Percentiles rank a stretch among this genome's conserved stretches.
phyloP scores from a whole-genome alignment of 2,329 filamentous ascomycete genomes.

The Sporothrix brasiliensis region DNA sequence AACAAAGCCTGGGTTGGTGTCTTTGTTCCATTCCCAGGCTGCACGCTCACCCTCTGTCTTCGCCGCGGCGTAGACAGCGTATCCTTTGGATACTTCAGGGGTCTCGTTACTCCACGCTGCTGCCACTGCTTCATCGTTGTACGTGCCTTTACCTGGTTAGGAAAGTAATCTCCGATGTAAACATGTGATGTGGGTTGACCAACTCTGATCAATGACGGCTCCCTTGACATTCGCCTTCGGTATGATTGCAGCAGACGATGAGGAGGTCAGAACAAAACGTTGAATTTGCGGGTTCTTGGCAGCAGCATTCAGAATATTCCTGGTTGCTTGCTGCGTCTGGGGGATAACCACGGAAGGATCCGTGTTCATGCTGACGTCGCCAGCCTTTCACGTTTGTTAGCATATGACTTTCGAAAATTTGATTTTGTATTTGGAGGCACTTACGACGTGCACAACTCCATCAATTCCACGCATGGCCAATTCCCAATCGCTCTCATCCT shows the following conservation, averaged over 20 bases:
- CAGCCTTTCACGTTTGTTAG: conserved; percentile 38
- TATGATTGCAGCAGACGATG: conserved; percentile 38
- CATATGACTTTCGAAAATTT: no score
- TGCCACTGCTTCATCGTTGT: conserved; percentile 1
- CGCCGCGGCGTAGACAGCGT: conserved; percentile 32
- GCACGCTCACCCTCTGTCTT: conserved; percentile 35
- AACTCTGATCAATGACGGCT: conserved; percentile 29
- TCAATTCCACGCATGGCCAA: not conserved
- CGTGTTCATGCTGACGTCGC: conserved; percentile 42
- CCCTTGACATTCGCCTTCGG: conserved; percentile 36
- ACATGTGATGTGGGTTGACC: no score
- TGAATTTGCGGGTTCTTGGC: conserved; percentile 43
- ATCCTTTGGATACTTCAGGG: conserved; percentile 14
- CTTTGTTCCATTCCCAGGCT: conserved; percentile 33
- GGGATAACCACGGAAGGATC: conserved; percentile 49
- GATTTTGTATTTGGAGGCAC: no score
- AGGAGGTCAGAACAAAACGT: conserved; percentile 49
- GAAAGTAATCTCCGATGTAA: no score
- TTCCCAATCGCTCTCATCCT: not conserved
- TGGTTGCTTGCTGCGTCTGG: conserved; percentile 39
- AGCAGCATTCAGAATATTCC: conserved; percentile 44
- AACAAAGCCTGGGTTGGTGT: conserved; percentile 34
- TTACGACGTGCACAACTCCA: not conserved
- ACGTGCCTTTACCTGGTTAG: not conserved
- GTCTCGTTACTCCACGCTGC: not conserved